Evolutionary conservation across 768 basidiomycete species (phyloP).

Genomic region (Amanita exitialis): DNA sequence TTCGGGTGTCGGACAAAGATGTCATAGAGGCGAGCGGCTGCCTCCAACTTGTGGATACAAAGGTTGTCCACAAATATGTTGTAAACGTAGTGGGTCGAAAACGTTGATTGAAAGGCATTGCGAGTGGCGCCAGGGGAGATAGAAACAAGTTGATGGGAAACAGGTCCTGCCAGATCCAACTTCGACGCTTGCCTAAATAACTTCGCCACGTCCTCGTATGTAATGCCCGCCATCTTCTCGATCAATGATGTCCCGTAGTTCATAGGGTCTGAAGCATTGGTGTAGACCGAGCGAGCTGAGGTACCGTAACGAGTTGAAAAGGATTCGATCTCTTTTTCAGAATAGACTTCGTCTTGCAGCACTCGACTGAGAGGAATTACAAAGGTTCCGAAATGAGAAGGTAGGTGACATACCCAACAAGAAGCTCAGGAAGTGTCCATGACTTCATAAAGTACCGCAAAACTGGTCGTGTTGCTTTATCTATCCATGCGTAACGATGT

Average conservation of each 20-base stretch:
- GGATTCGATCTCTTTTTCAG: too few relatives aligned
- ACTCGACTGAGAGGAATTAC: constrained; percentile 2
- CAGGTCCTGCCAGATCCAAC: too few relatives aligned
- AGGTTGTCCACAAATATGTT: constrained; percentile 9
- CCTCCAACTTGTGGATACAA: constrained; percentile 8
- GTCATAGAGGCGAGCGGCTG: constrained; percentile 8
- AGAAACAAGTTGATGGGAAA: constrained; percentile 7
- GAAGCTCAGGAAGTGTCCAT: constrained; percentile 10
- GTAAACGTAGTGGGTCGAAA: constrained; percentile 10
- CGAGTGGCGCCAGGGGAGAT: constrained; percentile 9
- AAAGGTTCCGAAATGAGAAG: too few relatives aligned
- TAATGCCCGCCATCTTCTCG: not conserved
- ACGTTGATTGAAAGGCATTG: constrained; percentile 5
- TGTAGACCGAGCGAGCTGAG: too few relatives aligned
- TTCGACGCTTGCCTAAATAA: constrained; percentile 4
- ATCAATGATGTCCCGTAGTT: constrained; percentile 1
- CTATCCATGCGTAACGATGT: constrained; percentile 8
- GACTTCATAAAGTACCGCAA: constrained; percentile 9
- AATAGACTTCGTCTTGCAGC: too few relatives aligned
- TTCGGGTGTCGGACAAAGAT: constrained; percentile 8
- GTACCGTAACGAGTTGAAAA: too few relatives aligned
- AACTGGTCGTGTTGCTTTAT: constrained; percentile 7
- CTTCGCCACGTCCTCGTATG: not conserved
- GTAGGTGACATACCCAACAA: constrained; percentile 9
- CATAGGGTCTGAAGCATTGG: not conserved